A percentile compares a stretch with the other conserved stretches of the same genome.
Evolutionary conservation across 192 early-diverging fungal species (phyloP).

Genomic region (Podila minutissima): DNA sequence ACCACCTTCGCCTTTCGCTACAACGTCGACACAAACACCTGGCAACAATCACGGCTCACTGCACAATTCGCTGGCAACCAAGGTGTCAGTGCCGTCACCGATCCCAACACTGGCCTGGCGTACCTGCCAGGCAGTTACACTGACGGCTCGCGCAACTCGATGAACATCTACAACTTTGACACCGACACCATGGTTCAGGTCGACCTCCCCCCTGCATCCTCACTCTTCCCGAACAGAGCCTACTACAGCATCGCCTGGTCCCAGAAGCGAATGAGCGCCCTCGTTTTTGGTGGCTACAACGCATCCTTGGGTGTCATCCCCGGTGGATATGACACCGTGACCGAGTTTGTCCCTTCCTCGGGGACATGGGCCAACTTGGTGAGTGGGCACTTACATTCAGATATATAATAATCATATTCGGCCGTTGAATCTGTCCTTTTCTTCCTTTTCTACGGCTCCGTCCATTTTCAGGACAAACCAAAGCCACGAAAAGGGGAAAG

Average conservation of each 20-base stretch:
- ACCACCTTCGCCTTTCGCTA: constrained; percentile 9
- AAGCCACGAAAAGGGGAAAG: not conserved
- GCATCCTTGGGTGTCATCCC: not conserved
- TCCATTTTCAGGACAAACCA: not conserved
- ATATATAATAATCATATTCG: no score
- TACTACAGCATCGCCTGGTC: constrained; percentile 30
- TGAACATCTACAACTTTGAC: constrained; percentile 16
- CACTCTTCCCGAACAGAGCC: constrained; percentile 3
- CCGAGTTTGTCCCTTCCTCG: constrained; percentile 28
- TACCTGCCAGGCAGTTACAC: constrained; percentile 29
- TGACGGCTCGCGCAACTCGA: constrained; percentile 3
- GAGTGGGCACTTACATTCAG: not conserved
- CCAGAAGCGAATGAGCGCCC: constrained; percentile 19
- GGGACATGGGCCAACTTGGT: constrained; percentile 19
- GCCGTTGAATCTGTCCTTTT: not conserved
- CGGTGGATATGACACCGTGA: constrained; percentile 6
- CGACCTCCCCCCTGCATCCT: not conserved
- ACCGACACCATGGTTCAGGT: constrained; percentile 1
- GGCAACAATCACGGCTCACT: constrained; percentile 2
- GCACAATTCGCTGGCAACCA: not conserved
- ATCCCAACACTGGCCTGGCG: constrained; percentile 20
- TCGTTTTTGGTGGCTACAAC: constrained; percentile 45
- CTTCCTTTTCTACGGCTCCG: not conserved
- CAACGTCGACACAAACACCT: constrained; percentile 5
- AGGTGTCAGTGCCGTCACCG: constrained; percentile 24